A percentile compares a stretch with the other conserved stretches of the same genome.
Evolutionary conservation across 164 flowering plant genomes (phyloP).

Genomic region (Dillenia suffruticosa): DNA sequence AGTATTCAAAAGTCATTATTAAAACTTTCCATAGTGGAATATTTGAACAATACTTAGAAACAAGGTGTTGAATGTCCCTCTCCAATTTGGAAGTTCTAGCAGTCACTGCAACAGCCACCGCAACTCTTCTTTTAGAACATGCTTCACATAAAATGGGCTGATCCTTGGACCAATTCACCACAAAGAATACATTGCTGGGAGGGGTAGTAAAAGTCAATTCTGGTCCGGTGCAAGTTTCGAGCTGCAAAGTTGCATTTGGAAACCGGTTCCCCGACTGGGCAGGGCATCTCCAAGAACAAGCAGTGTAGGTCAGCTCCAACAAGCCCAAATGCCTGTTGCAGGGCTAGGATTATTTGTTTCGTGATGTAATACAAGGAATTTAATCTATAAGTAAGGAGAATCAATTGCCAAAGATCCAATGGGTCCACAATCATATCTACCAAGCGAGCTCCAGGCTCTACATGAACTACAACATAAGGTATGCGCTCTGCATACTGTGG

Average conservation of each 20-base stretch:
- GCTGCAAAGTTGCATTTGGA: slow-evolving; percentile 35
- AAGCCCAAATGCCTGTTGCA: slow-evolving; percentile 88
- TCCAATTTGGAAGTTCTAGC: slow-evolving; percentile 80
- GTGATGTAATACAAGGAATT: slow-evolving; percentile 82
- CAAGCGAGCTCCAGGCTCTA: slow-evolving; percentile 90
- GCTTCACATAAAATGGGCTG: slow-evolving; percentile 45
- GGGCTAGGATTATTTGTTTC: slow-evolving; percentile 90
- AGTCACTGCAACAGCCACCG: slow-evolving; percentile 46
- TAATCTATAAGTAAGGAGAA: slow-evolving; percentile 72
- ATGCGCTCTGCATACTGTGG: slow-evolving; percentile 89
- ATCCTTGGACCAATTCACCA: slow-evolving; percentile 67
- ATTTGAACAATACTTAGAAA: slow-evolving; percentile 35
- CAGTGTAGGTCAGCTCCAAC: slow-evolving; percentile 74
- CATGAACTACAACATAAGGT: slow-evolving; percentile 88
- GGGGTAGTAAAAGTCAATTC: slow-evolving; percentile 81
- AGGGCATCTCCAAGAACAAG: slow-evolving; percentile 88
- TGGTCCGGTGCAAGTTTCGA: slow-evolving; percentile 39
- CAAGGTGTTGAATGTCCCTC: slow-evolving; percentile 77
- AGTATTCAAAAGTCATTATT: neutral
- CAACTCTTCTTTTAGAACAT: slow-evolving; percentile 48
- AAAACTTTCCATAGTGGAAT: neutral
- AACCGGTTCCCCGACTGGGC: slow-evolving; percentile 49
- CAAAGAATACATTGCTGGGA: slow-evolving; percentile 85
- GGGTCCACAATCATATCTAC: slow-evolving; percentile 94
- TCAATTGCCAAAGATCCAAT: slow-evolving; percentile 61